phyloP scores from a whole-genome alignment of 148 eudicot species.

The Talinum fruticosum region DNA sequence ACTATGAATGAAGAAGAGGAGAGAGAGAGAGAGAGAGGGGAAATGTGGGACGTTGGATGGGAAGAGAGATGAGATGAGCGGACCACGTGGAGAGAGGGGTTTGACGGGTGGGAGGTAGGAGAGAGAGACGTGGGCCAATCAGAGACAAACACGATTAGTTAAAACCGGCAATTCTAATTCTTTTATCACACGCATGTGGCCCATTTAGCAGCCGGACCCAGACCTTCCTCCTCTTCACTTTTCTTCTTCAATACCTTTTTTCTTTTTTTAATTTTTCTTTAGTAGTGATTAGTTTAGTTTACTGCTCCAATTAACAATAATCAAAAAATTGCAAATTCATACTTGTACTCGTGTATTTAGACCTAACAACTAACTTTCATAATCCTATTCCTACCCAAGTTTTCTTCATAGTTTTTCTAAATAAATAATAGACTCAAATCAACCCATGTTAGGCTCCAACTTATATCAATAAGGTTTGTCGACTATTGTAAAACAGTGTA shows the following conservation, averaged over 20 bases:
- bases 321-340: background rate
- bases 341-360: too few relatives aligned
- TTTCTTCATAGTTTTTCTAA: too few relatives aligned
- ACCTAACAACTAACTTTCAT: too few relatives aligned
- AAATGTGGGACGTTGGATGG: constrained; percentile 35
- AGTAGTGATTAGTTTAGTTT: too few relatives aligned
- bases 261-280: background rate
- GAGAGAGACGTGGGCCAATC: constrained; percentile 47
- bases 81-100: constrained; percentile 41
- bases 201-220: constrained; percentile 16
- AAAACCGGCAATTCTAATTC: constrained; percentile 10
- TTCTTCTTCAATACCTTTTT: background rate
- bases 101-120: constrained; percentile 30
- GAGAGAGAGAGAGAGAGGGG: constrained; percentile 4
- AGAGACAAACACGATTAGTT: constrained; percentile 24
- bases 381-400: too few relatives aligned
- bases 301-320: background rate
- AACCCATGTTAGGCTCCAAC: too few relatives aligned
- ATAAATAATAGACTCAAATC: too few relatives aligned
- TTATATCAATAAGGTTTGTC: too few relatives aligned
- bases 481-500: too few relatives aligned
- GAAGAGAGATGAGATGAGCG: background rate
- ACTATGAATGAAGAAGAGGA: too few relatives aligned
- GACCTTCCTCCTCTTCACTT: background rate
- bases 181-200: constrained; percentile 75